These are phyloP conservation scores for Cicer pinnatifidum DNA, from an alignment of 306 rosid species.

Conservation along the genomic window DNA sequence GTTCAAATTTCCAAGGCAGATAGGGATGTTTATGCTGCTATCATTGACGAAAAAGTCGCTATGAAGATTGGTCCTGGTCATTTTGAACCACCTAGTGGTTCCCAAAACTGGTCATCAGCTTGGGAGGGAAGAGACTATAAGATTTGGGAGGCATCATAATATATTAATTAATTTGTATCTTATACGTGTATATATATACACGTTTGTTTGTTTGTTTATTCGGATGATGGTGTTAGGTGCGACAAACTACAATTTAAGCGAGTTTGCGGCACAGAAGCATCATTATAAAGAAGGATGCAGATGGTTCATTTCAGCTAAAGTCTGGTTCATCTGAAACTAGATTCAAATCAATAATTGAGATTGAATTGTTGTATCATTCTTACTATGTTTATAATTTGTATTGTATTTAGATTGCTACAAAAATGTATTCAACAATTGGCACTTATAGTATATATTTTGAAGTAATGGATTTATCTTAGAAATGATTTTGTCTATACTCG, in stretches of 20 bases:
- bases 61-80: conserved; percentile 95
- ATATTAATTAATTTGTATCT: conserved; percentile 13
- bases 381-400: not conserved
- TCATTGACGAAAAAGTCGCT: conserved; percentile 67
- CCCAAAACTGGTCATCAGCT: conserved; percentile 62
- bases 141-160: conserved; percentile 71
- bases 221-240: conserved; percentile 7
- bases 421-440: conserved; percentile 8
- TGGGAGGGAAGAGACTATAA: conserved; percentile 78
- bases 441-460: not conserved
- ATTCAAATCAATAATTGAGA: conserved; percentile 22
- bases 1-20: conserved; percentile 73
- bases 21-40: conserved; percentile 93
- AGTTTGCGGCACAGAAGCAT: conserved; percentile 33
- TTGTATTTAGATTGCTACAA: conserved; percentile 4
- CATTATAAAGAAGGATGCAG: conserved; percentile 37
- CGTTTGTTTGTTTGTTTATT: not conserved
- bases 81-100: conserved; percentile 72
- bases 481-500: no score
- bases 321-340: conserved; percentile 40
- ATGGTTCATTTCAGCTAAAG: conserved; percentile 36
- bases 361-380: not conserved
- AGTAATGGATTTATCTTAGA: no score
- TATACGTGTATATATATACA: conserved; percentile 3
- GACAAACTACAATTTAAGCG: conserved; percentile 19